These are phyloP conservation scores for Rubia yunnanensis DNA, from an alignment of 257 asterid species.

Conservation along the genomic window DNA sequence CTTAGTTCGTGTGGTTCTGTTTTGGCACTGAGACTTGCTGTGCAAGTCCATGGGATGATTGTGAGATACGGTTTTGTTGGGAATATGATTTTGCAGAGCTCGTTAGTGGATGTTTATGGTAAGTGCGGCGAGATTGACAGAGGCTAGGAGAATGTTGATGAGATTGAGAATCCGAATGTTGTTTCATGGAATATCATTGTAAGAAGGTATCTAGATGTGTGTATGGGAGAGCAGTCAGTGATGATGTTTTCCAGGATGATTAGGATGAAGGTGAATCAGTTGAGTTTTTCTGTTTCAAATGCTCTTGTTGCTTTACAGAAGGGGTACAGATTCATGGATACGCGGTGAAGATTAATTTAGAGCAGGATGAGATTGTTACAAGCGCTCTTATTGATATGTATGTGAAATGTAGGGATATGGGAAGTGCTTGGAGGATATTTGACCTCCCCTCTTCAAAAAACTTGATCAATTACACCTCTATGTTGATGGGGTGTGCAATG, in stretches of 20 bases:
- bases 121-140: constrained; percentile 58
- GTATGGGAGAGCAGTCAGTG: constrained; percentile 45
- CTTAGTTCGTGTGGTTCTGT: constrained; percentile 44
- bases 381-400: constrained; percentile 1
- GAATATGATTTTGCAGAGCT: constrained; percentile 65
- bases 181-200: constrained; percentile 85
- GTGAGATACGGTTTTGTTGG: constrained; percentile 61
- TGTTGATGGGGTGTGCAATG: constrained; percentile 4
- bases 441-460: not conserved
- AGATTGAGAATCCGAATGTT: constrained; percentile 47
- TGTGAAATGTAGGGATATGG: constrained; percentile 3
- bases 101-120: constrained; percentile 73
- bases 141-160: constrained; percentile 72
- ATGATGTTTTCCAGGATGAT: constrained; percentile 54
- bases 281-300: constrained; percentile 65
- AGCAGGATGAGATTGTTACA: constrained; percentile 1
- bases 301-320: constrained; percentile 57
- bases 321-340: constrained; percentile 58
- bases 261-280: constrained; percentile 34
- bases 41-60: constrained; percentile 64
- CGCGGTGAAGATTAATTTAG: not conserved
- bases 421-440: not conserved
- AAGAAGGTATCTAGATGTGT: constrained; percentile 67
- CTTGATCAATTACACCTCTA: constrained; percentile 3
- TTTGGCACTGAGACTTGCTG: constrained; percentile 40